phyloP scores from a whole-genome alignment of 306 rosid genomes.

The Oemleria cerasiformis region DNA sequence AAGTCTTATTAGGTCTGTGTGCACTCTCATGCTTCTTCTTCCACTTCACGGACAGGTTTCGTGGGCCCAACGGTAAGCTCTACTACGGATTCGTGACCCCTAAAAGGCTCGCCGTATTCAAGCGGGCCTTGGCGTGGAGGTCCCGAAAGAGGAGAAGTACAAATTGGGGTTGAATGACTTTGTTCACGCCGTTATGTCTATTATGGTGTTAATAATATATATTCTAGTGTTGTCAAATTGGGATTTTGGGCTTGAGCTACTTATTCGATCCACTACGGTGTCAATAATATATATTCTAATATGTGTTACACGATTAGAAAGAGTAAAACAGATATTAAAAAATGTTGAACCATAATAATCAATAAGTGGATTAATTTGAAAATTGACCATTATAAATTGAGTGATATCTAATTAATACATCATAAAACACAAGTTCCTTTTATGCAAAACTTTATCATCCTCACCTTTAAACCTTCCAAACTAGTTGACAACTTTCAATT shows the following conservation, averaged over 20 bases:
- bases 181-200: constrained; percentile 74
- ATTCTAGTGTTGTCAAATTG: no score
- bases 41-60: constrained; percentile 69
- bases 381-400: no score
- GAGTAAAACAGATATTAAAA: no score
- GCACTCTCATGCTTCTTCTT: constrained; percentile 77
- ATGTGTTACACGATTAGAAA: no score
- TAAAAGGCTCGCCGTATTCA: constrained; percentile 58
- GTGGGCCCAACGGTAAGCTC: constrained; percentile 47
- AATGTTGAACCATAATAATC: no score
- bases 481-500: no score
- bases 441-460: neutral
- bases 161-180: constrained; percentile 45
- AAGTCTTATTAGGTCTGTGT: constrained; percentile 41
- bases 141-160: constrained; percentile 48
- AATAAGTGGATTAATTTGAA: no score
- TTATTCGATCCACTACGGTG: no score
- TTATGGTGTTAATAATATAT: no score
- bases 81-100: constrained; percentile 69
- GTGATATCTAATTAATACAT: no score
- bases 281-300: no score
- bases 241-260: no score
- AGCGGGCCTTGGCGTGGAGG: constrained; percentile 38
- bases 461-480: neutral
- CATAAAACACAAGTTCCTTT: neutral